phyloP scores from a whole-genome alignment of 2,329 filamentous ascomycete species.

The Westerdykella sp. region DNA sequence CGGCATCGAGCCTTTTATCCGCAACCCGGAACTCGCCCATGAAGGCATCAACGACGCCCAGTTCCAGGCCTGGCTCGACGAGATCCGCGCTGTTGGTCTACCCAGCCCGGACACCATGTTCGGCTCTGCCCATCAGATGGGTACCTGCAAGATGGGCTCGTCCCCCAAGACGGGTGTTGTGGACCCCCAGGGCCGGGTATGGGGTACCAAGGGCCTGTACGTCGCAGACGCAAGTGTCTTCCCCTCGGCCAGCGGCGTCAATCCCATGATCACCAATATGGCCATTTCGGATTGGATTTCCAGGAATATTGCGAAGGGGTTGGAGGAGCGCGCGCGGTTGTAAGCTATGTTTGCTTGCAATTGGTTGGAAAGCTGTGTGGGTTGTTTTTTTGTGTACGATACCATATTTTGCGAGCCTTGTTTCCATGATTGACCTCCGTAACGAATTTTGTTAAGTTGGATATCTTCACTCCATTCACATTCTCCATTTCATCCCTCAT shows the following conservation, averaged over 20 bases:
- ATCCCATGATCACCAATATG: constrained; percentile 77
- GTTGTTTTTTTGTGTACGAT: too few relatives aligned
- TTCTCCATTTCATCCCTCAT: too few relatives aligned
- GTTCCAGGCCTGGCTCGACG: constrained; percentile 57
- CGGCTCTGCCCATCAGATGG: constrained; percentile 75
- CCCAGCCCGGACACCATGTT: constrained; percentile 50
- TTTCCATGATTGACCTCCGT: too few relatives aligned
- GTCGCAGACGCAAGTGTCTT: constrained; percentile 72
- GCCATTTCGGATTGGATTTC: constrained; percentile 36
- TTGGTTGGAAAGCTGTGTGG: too few relatives aligned
- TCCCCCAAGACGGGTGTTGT: constrained; percentile 39
- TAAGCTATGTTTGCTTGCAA: constrained; percentile 1
- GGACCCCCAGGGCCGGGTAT: constrained; percentile 46
- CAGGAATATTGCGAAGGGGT: constrained; percentile 19
- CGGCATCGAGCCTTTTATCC: constrained; percentile 59
- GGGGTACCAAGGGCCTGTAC: constrained; percentile 60
- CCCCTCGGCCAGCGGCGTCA: constrained; percentile 69
- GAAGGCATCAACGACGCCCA: constrained; percentile 51
- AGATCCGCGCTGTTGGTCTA: constrained; percentile 47
- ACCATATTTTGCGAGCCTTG: too few relatives aligned
- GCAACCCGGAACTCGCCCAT: constrained; percentile 22
- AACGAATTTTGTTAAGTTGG: too few relatives aligned
- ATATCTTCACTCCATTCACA: too few relatives aligned
- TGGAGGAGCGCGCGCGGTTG: constrained; percentile 18
- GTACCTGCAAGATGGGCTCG: constrained; percentile 65